These are phyloP conservation scores for Nidularia pulvinata DNA, from an alignment of 768 basidiomycete species.

Conservation along the genomic window DNA sequence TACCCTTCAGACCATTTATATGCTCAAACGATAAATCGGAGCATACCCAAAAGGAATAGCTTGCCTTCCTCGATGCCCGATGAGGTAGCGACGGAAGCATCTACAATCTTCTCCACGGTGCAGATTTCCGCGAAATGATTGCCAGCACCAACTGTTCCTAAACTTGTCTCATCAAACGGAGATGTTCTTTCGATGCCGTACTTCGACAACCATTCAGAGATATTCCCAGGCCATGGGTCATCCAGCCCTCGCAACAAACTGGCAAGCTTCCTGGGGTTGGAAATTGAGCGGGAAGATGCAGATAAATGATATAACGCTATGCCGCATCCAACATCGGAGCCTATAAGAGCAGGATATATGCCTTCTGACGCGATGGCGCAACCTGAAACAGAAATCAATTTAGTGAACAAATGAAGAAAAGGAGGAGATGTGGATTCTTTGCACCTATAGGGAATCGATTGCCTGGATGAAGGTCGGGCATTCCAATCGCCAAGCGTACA, in stretches of 20 bases:
- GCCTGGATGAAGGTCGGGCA: constrained; percentile 39
- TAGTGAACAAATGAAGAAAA: background rate
- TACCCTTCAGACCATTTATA: background rate
- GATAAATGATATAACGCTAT: constrained; percentile 30
- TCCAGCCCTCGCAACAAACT: constrained; percentile 26
- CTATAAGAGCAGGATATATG: constrained; percentile 35
- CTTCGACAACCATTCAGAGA: constrained; percentile 25
- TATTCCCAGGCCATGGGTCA: constrained; percentile 31
- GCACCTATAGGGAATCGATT: constrained; percentile 28
- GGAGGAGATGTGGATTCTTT: background rate
- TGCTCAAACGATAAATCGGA: background rate
- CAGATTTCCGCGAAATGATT: constrained; percentile 39
- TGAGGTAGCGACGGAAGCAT: constrained; percentile 15
- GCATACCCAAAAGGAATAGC: constrained; percentile 26
- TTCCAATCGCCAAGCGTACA: constrained; percentile 26
- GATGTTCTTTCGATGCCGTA: constrained; percentile 26
- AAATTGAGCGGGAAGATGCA: constrained; percentile 15
- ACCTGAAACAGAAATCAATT: constrained; percentile 10
- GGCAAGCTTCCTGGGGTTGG: constrained; percentile 26
- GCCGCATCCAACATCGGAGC: constrained; percentile 36
- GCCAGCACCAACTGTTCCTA: constrained; percentile 34
- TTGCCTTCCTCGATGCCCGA: constrained; percentile 17
- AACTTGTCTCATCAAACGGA: constrained; percentile 19
- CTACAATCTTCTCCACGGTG: constrained; percentile 25
- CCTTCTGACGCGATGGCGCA: constrained; percentile 31